Base-by-base conservation (phyloP, 2,329 filamentous ascomycete species). In the Fusarium denticulatum region DNA sequence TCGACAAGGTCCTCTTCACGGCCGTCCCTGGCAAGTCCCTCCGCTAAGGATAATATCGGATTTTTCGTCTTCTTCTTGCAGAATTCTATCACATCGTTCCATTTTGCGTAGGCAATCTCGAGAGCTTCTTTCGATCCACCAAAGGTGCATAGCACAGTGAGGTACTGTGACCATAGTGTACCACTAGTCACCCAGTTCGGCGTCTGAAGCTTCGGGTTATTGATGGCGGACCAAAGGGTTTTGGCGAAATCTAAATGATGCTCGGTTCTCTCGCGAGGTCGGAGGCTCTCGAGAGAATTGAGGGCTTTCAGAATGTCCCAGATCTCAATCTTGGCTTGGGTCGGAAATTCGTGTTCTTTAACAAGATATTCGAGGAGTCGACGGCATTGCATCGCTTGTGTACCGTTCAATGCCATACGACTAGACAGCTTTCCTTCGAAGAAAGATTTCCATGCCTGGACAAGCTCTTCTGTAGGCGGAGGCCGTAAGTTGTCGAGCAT, bases 401-500 rank as follows among this genome's bases (percentile, higher is more conserved):
- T 87, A 75, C 89, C 86, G 81, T 94, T 90, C 79, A 94, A 78
- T 58, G 86, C 76, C 70, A 87, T 78, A 73, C 84, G 78, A 70
- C 84, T 82, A 76, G 83, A 76, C 65, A 84, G 71, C 81, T 92
- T 88, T 79, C 85, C 86, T 24, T 83, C 79, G 75, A 96, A 91
- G 72, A 95, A 91, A 15, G 86, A 83, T 62, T 84, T 86, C 80
- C 93, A 91, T 10, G 93, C 93, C 40, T 88, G 84, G 1, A 89
- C 82, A 6, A 97, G 84, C 39, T 93, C 89, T n/a, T 86, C 80
- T 7, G 86, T 83, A 1, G 88, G 81, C 22, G 94, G 94, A 15
- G 90, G 88, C 39, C 94, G 89, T 40, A 91, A 85, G 58, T 88
- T 87, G 63, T 93, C 88, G 58, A 88, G 86, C 74, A 91, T 84